phyloP scores from a whole-genome alignment of 1,284 basidiomycete genomes.

The Ustilago esculenta region DNA sequence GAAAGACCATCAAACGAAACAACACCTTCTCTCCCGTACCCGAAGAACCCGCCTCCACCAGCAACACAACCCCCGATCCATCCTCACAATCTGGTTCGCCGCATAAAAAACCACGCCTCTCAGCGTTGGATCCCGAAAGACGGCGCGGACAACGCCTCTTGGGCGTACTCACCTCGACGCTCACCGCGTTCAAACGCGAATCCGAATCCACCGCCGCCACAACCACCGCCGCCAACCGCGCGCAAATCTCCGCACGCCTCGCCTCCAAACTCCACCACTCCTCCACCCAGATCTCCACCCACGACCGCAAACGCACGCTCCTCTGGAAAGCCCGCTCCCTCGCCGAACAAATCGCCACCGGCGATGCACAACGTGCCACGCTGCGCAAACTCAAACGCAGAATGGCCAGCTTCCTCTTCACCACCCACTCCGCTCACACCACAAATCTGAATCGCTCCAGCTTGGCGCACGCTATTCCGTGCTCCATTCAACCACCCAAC shows the following conservation, averaged over 20 bases:
- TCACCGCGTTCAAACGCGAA: slow-evolving; percentile 32
- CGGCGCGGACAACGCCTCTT: slow-evolving; percentile 24
- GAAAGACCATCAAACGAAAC: slow-evolving; percentile 6
- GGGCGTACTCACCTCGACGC: slow-evolving; percentile 24
- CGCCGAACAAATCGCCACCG: slow-evolving; percentile 14
- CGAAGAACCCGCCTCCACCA: slow-evolving; percentile 14
- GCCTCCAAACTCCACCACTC: slow-evolving; percentile 7
- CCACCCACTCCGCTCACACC: not conserved
- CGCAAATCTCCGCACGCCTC: slow-evolving; percentile 15
- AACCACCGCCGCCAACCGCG: slow-evolving; percentile 1
- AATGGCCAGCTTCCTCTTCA: slow-evolving; percentile 36
- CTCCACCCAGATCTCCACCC: not conserved
- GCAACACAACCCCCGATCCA: no score
- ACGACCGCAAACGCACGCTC: not conserved
- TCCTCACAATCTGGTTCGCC: no score
- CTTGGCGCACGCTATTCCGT: no score
- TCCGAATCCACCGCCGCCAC: slow-evolving; percentile 14
- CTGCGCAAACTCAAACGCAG: slow-evolving; percentile 21
- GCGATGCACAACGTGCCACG: slow-evolving; percentile 23
- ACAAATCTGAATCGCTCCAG: no score
- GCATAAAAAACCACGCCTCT: no score
- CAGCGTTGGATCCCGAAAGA: slow-evolving; percentile 17
- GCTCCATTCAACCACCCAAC: no score
- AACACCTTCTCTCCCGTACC: slow-evolving; percentile 21
- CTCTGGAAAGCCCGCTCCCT: slow-evolving; percentile 24